Conservation (phyloP, 2,329 filamentous ascomycete species). For the Pseudogymnoascus sp. region DNA sequence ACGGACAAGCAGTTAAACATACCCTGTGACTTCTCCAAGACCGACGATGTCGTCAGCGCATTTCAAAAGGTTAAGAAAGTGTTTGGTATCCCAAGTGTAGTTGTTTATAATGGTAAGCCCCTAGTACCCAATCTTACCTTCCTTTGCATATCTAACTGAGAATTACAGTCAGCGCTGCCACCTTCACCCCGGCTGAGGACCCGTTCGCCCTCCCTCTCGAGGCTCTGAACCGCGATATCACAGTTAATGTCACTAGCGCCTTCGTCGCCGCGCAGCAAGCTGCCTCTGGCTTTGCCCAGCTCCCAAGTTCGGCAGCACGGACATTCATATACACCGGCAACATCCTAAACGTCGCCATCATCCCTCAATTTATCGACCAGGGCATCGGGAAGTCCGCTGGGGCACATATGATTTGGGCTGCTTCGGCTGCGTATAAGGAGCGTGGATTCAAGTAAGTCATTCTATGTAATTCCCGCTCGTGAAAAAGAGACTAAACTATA, state of each 20-base stretch:
- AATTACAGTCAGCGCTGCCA: conserved; percentile 18
- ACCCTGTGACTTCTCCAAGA: conserved; percentile 30
- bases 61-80: conserved; percentile 33
- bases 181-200: conserved; percentile 19
- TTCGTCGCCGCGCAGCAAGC: conserved; percentile 35
- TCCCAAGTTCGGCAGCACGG: conserved; percentile 24
- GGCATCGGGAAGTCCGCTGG: conserved; percentile 35
- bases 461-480: not conserved
- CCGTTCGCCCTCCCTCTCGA: conserved; percentile 21
- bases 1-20: conserved; percentile 28
- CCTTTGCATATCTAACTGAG: not conserved
- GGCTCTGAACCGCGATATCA: conserved; percentile 27
- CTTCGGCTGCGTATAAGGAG: conserved; percentile 29
- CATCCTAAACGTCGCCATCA: conserved; percentile 29
- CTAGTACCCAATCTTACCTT: not conserved
- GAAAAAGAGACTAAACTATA: not conserved
- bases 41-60: conserved; percentile 27
- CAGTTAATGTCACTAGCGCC: conserved; percentile 32
- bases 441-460: conserved; percentile 29
- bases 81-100: conserved; percentile 33
- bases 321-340: conserved; percentile 41
- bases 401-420: conserved; percentile 27
- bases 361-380: conserved; percentile 25
- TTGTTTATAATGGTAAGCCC: conserved; percentile 35
- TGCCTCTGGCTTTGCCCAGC: conserved; percentile 24